Evolutionary conservation across 139 green algal species (phyloP).

Genomic region (Chlamydomonas incerta): DNA sequence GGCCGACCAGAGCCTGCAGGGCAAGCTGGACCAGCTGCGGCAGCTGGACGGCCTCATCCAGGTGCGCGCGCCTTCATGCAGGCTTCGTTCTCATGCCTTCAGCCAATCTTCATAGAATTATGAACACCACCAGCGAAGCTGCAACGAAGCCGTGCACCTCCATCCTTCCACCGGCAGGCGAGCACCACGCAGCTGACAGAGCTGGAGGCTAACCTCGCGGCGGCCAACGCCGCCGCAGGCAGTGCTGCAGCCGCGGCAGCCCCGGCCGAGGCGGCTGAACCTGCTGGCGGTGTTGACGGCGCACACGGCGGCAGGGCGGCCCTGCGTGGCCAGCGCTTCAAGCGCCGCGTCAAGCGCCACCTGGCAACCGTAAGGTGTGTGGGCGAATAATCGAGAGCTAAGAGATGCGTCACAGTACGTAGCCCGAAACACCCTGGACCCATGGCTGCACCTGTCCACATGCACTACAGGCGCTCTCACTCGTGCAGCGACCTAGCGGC

Average conservation of each 20-base stretch:
- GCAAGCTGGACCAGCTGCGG: slow-evolving; percentile 2
- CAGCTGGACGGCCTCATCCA: slow-evolving; percentile 7
- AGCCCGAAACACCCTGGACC: no score
- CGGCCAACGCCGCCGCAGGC: not conserved
- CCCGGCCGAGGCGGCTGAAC: not conserved
- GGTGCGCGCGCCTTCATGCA: not conserved
- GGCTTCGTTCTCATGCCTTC: no score
- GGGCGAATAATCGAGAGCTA: no score
- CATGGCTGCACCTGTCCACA: not conserved
- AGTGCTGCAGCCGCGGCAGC: not conserved
- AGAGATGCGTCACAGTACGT: no score
- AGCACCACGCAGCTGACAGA: slow-evolving; percentile 15
- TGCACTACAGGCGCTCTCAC: not conserved
- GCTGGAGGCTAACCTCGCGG: not conserved
- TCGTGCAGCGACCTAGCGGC: slow-evolving; percentile 13
- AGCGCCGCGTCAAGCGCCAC: slow-evolving; percentile 10
- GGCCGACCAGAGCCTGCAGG: not conserved
- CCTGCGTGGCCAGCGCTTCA: not conserved
- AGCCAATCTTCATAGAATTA: no score
- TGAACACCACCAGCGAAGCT: no score
- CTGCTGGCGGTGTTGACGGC: not conserved
- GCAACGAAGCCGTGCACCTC: not conserved
- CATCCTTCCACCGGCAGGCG: not conserved
- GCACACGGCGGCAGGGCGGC: no score
- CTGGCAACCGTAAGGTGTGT: not conserved